Base-by-base conservation (phyloP, 2,329 filamentous ascomycete genomes). In the Xylaria polymorpha region DNA sequence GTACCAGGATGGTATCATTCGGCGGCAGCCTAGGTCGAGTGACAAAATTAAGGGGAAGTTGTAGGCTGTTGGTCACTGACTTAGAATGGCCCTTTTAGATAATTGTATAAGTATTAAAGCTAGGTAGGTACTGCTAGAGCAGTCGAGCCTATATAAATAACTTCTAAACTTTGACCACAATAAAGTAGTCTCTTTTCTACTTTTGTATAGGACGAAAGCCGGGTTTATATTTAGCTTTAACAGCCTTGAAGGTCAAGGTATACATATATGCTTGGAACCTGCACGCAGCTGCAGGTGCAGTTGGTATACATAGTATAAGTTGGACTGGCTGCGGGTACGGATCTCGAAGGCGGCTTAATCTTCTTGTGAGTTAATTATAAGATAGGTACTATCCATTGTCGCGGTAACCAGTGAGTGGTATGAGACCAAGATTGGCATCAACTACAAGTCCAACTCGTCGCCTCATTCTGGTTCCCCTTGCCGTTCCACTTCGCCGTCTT, bases 1-100 rank as follows among this genome's bases (percentile, higher is more conserved):
- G 55, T 87, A 86, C 67, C 86, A 88, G 71, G 86, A 88, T 69
- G 86, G 85, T 3, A 80, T 86, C 10, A 69, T 83, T 43, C 60
- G 67, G 37, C 56, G 66, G 44, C 32, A 29, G 10, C 44, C 66
- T 20, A 64, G 56, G 37, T 18, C 35, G 1, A 56, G 44, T 14
- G 60, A 61, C 14, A 29, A 39, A 46, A 20, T 37, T 14, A 61
- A 61, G 39, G 41, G 15, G 41, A 68, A 60, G 68, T 5, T 65
- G 44, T 64, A 41, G 37, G 14, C 10, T 22, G 7, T 14, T 43
- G 18, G 41, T n/a, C 18, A 41, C 39, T 46, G 43, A 12, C 10
- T 29, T 48, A 61, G 35, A 61, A 48, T 10, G 20, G 14, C n/a
- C 5, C 1, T 55, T 22, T 2, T 43, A 50, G 6, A 46, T 50